phyloP scores from a whole-genome alignment of 2,329 filamentous ascomycete genomes.

The Sporothrix variecibatus region DNA sequence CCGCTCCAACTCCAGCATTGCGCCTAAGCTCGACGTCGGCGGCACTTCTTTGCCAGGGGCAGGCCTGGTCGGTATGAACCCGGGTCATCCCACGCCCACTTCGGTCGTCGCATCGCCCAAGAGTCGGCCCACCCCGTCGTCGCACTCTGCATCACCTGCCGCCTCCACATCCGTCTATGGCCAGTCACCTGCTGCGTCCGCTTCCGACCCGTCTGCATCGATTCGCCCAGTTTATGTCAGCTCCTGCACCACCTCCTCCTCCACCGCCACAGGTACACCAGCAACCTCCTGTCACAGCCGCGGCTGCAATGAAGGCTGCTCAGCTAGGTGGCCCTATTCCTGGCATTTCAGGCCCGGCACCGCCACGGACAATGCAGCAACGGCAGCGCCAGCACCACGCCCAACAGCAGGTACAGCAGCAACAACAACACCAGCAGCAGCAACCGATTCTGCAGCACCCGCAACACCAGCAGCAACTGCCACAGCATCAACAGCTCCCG shows the following conservation, averaged over 20 bases:
- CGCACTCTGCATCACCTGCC: slow-evolving; percentile 64
- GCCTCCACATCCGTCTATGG: slow-evolving; percentile 50
- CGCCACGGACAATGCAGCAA: slow-evolving; percentile 34
- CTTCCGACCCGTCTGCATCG: slow-evolving; percentile 47
- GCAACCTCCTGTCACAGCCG: background rate
- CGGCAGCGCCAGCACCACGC: slow-evolving; percentile 24
- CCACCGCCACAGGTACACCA: slow-evolving; percentile 31
- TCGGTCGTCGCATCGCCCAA: slow-evolving; percentile 66
- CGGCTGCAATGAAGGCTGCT: slow-evolving; percentile 42
- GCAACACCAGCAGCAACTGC: slow-evolving; percentile 29
- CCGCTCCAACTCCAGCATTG: slow-evolving; percentile 71
- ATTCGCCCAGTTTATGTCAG: slow-evolving; percentile 44
- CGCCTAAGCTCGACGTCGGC: slow-evolving; percentile 69
- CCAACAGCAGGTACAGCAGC: slow-evolving; percentile 31
- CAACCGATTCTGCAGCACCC: slow-evolving; percentile 31
- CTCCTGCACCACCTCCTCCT: slow-evolving; percentile 32
- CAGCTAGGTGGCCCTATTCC: slow-evolving; percentile 33
- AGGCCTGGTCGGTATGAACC: slow-evolving; percentile 35
- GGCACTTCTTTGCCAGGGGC: slow-evolving; percentile 48
- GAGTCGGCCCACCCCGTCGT: slow-evolving; percentile 78
- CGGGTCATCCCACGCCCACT: slow-evolving; percentile 36
- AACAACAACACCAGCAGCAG: slow-evolving; percentile 30
- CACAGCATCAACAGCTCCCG: slow-evolving; percentile 24
- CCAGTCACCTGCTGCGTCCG: slow-evolving; percentile 44
- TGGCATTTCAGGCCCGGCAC: slow-evolving; percentile 27